Conservation (phyloP, 345 rosid species). For the Corchorus olitorius region DNA sequence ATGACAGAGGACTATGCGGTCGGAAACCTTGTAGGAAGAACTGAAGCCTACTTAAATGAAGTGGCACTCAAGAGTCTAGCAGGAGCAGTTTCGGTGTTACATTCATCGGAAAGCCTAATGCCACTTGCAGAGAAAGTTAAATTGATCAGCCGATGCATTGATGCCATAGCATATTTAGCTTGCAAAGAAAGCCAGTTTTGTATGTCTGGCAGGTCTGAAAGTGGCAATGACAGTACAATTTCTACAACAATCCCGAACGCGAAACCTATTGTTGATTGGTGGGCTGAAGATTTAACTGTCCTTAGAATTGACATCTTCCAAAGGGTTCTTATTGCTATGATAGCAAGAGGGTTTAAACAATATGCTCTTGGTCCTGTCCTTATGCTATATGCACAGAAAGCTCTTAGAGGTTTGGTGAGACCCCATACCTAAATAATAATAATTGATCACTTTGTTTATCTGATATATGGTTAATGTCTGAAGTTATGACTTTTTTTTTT, state of each 20-base stretch:
- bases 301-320: conserved; percentile 83
- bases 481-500: not conserved
- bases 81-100: conserved; percentile 68
- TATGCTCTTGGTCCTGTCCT: conserved; percentile 87
- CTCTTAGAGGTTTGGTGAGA: conserved; percentile 96
- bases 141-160: conserved; percentile 73
- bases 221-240: conserved; percentile 35
- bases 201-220: conserved; percentile 43
- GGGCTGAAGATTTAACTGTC: conserved; percentile 89
- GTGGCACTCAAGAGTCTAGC: conserved; percentile 74
- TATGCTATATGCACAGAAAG: conserved; percentile 92
- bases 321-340: conserved; percentile 78
- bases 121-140: conserved; percentile 81
- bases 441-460: not conserved
- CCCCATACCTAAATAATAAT: conserved; percentile 26
- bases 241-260: conserved; percentile 36
- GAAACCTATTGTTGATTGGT: conserved; percentile 76
- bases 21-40: conserved; percentile 66
- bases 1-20: conserved; percentile 85
- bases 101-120: conserved; percentile 49
- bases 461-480: conserved; percentile 13
- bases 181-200: conserved; percentile 74
- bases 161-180: conserved; percentile 71
- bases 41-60: conserved; percentile 79
- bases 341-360: conserved; percentile 83